Conservation (phyloP, 2,329 filamentous ascomycete genomes). For the Phoma sp. region DNA sequence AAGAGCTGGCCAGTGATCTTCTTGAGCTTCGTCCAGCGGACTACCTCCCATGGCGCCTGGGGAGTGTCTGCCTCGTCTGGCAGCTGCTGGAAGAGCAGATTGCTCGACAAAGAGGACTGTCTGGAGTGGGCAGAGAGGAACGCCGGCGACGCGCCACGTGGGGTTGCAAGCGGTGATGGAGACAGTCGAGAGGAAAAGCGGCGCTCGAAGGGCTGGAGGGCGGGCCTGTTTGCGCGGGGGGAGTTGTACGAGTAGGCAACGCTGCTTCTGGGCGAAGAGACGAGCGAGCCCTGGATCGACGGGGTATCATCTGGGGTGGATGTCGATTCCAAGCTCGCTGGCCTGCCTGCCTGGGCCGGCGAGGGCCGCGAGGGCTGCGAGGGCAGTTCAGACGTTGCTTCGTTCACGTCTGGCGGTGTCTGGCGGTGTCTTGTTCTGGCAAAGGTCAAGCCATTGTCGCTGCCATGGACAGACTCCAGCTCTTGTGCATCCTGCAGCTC, state of each 20-base stretch:
- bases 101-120: slow-evolving; percentile 78
- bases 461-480: slow-evolving; percentile 29
- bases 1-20: slow-evolving; percentile 91
- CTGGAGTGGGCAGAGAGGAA: slow-evolving; percentile 80
- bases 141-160: slow-evolving; percentile 75
- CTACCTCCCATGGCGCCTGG: slow-evolving; percentile 92
- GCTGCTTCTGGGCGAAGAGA: slow-evolving; percentile 74
- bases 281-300: slow-evolving; percentile 69
- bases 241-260: slow-evolving; percentile 73
- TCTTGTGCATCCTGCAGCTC: slow-evolving; percentile 20
- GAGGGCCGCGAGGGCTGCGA: slow-evolving; percentile 13
- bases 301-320: slow-evolving; percentile 85
- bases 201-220: slow-evolving; percentile 90
- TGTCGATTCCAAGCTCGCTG: slow-evolving; percentile 71
- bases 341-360: slow-evolving; percentile 13
- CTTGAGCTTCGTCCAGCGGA: slow-evolving; percentile 91
- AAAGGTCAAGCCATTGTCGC: slow-evolving; percentile 41
- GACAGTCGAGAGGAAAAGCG: slow-evolving; percentile 90
- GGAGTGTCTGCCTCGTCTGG: slow-evolving; percentile 67
- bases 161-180: slow-evolving; percentile 64
- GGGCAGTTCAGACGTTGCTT: slow-evolving; percentile 18
- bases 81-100: slow-evolving; percentile 64
- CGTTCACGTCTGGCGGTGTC: slow-evolving; percentile 22
- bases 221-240: slow-evolving; percentile 75
- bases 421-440: slow-evolving; percentile 35